Evolutionary conservation across 1,284 basidiomycete species (phyloP).

Genomic region (Tylopilus sp.): DNA sequence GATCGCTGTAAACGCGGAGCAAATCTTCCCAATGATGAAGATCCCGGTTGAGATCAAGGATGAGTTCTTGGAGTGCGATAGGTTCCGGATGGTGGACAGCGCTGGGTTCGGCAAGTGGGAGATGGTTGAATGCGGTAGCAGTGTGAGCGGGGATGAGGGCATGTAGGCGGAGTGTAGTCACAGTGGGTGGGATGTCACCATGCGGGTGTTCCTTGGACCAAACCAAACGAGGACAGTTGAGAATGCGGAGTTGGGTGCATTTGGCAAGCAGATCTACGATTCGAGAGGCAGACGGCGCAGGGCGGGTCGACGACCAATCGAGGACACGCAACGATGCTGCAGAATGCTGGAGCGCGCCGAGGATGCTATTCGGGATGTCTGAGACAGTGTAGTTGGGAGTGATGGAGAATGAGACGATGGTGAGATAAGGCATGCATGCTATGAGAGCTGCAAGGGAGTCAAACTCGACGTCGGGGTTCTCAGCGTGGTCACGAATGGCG

Average conservation of each 20-base stretch:
- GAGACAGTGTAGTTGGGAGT: neutral
- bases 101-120: neutral
- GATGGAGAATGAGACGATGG: slow-evolving; percentile 25
- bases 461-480: slow-evolving; percentile 2
- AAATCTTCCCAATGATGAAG: slow-evolving; percentile 10
- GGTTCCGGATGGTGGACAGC: neutral
- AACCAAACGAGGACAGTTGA: slow-evolving; percentile 9
- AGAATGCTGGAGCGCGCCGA: slow-evolving; percentile 15
- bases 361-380: slow-evolving; percentile 5
- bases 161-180: slow-evolving; percentile 18
- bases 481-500: slow-evolving; percentile 26
- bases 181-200: slow-evolving; percentile 11
- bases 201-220: slow-evolving; percentile 12
- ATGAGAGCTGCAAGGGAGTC: slow-evolving; percentile 22
- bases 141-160: neutral
- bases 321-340: slow-evolving; percentile 21
- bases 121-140: neutral
- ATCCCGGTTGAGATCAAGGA: slow-evolving; percentile 3
- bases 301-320: slow-evolving; percentile 14
- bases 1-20: slow-evolving; percentile 11
- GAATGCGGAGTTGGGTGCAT: slow-evolving; percentile 22
- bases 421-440: slow-evolving; percentile 27
- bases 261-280: slow-evolving; percentile 10
- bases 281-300: neutral
- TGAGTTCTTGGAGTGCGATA: slow-evolving; percentile 21